These are phyloP conservation scores for Mortierella sp. DNA, from an alignment of 371 early-diverging fungal species.

Conservation along the genomic window DNA sequence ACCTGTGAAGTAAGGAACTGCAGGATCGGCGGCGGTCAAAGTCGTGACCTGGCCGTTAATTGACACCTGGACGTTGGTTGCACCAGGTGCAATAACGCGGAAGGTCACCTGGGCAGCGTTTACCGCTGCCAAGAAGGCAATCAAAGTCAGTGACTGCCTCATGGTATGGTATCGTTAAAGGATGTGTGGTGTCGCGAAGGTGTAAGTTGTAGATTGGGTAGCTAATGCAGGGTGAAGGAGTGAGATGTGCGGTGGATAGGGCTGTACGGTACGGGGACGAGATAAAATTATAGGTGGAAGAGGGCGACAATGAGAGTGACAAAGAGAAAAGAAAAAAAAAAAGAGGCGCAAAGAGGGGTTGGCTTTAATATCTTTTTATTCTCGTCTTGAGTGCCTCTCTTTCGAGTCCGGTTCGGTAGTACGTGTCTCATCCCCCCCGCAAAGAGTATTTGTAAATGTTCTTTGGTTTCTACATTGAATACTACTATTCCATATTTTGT, in stretches of 20 bases:
- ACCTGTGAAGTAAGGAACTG: slow-evolving; percentile 61
- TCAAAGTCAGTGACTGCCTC: slow-evolving; percentile 1
- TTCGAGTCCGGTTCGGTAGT: background rate
- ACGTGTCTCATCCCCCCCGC: too few relatives aligned
- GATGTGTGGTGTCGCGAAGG: background rate
- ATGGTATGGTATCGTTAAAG: slow-evolving; percentile 2
- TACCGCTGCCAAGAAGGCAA: slow-evolving; percentile 36
- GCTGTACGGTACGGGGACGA: background rate
- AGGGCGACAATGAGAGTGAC: slow-evolving; percentile 6
- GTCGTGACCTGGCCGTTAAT: slow-evolving; percentile 58
- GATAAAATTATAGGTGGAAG: background rate
- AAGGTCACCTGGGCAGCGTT: slow-evolving; percentile 60
- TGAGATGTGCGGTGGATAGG: background rate
- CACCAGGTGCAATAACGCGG: slow-evolving; percentile 65
- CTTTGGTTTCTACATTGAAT: too few relatives aligned
- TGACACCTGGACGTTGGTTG: slow-evolving; percentile 59
- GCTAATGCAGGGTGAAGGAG: background rate
- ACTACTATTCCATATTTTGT: too few relatives aligned
- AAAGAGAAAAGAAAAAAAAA: background rate
- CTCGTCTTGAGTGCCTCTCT: background rate
- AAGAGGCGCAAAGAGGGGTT: background rate
- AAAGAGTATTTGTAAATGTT: too few relatives aligned
- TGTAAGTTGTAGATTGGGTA: background rate
- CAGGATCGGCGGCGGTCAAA: slow-evolving; percentile 58
- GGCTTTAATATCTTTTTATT: background rate